phyloP scores from a whole-genome alignment of 176 grass and related monocot species.

The Typha latifolia region DNA sequence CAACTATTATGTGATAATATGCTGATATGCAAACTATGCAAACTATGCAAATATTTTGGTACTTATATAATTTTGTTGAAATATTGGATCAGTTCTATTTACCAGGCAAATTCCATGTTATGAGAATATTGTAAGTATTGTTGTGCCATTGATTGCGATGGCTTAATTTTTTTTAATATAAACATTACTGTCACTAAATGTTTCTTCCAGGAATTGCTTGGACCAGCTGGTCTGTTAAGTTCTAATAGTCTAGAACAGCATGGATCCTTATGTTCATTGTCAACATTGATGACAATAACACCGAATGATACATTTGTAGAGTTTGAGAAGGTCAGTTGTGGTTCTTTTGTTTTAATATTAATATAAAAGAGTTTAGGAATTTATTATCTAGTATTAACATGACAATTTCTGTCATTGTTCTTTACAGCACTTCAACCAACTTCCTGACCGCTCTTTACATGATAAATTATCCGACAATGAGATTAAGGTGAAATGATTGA shows the following conservation, averaged over 20 bases:
- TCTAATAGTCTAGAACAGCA: constrained; percentile 37
- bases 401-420: constrained; percentile 19
- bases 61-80: too few species aligned
- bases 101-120: too few species aligned
- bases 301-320: constrained; percentile 81
- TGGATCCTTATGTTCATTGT: constrained; percentile 65
- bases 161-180: not conserved
- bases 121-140: too few species aligned
- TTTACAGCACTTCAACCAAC: constrained; percentile 69
- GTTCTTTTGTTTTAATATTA: constrained; percentile 15
- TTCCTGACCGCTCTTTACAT: constrained; percentile 58
- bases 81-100: too few species aligned
- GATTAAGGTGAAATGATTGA: constrained; percentile 54
- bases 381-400: constrained; percentile 12
- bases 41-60: too few species aligned
- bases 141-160: not conserved
- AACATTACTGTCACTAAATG: constrained; percentile 7
- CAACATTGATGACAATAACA: constrained; percentile 78
- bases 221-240: constrained; percentile 60
- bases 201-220: constrained; percentile 76
- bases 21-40: too few species aligned
- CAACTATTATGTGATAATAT: too few species aligned
- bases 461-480: constrained; percentile 69
- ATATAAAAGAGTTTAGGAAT: constrained; percentile 14
- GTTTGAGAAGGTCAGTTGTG: constrained; percentile 66